Evolutionary conservation across 768 basidiomycete genomes (phyloP), one percentile per base, ranked within the genome.

Genomic region (Leucosporidium creatinivorum): DNA sequence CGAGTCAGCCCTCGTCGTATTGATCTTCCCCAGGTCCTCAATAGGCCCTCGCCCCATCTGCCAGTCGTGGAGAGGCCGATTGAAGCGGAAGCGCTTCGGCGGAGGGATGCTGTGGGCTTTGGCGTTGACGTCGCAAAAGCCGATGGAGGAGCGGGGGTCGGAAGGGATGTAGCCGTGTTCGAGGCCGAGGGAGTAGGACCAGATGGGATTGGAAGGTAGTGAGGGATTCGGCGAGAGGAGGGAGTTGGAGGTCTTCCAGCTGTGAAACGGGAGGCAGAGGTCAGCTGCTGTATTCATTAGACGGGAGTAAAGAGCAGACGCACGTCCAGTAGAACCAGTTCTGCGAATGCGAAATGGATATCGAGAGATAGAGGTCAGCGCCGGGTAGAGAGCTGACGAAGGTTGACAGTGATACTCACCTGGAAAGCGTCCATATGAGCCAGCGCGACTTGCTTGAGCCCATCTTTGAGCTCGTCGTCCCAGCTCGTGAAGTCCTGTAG

Each of bases 241-340:
- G n/a, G 63, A 68, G 51, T 54, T 61, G 19, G 39, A 23, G 0
- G 72, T 69, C 33, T 67, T 67, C 68, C 68, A 69, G 12, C 62
- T 66, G 62, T 15, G 54, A 23, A 31, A 21, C 2, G 39, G 8
- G 39, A 44, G 39, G 15, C 39, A 12, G 1, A 6, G 9, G 39
- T 56, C 47, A 57, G 58, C 50, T 18, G n/a, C 3, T 13, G 39
- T 13, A 17, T n/a, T 5, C 25, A 5, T 19, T 23, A 15, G 33
- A 62, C 31, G 48, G 48, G 15, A 10, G 1, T 84, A 30, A 87
- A 87, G 30, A 82, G 81, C 6, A 77, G 77, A 21, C 85, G 84
- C 91, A 97, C 2, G 91, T 94, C 94, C 94, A 98, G 83, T 94
- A 98, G 83, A 96, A 97, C 82, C 86, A 96, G 76, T 98, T 87